phyloP scores from a whole-genome alignment of 2,329 filamentous ascomycete species.

The Neonectria ditissima region DNA sequence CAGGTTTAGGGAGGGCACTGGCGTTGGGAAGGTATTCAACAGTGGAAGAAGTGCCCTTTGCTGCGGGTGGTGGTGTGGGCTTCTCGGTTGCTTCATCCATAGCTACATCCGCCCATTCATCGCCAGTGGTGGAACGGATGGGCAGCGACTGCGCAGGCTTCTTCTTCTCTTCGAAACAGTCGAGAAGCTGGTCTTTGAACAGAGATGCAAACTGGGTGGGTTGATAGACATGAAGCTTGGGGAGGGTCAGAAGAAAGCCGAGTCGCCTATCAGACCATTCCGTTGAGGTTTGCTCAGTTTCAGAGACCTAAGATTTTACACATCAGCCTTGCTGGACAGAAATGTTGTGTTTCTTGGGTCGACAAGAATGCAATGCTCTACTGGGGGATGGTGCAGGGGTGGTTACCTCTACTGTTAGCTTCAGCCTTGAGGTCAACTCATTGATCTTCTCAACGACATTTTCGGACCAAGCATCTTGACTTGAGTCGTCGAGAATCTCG shows the following conservation, averaged over 20 bases:
- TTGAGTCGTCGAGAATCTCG: constrained; percentile 56
- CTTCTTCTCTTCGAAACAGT: constrained; percentile 49
- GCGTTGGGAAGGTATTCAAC: constrained; percentile 55
- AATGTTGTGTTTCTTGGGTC: background rate
- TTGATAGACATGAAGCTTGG: constrained; percentile 47
- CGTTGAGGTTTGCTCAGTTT: constrained; percentile 47
- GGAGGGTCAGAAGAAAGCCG: constrained; percentile 55
- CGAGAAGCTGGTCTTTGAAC: constrained; percentile 52
- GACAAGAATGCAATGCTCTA: background rate
- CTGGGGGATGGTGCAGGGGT: background rate
- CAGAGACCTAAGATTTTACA: constrained; percentile 32
- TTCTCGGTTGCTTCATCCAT: constrained; percentile 42
- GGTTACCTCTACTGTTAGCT: constrained; percentile 53
- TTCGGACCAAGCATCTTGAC: constrained; percentile 57
- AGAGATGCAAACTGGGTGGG: constrained; percentile 50
- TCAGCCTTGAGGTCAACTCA: constrained; percentile 43
- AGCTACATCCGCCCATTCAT: constrained; percentile 60
- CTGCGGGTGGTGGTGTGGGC: background rate
- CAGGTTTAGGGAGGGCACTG: constrained; percentile 57
- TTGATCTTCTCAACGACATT: constrained; percentile 53
- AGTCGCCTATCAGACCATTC: constrained; percentile 52
- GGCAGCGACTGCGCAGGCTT: constrained; percentile 22
- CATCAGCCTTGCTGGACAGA: background rate
- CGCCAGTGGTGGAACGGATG: constrained; percentile 44
- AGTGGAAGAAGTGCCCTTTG: background rate